phyloP scores from a whole-genome alignment of 352 stramenopile species.

The Phytophthora macrochlamydospora region DNA sequence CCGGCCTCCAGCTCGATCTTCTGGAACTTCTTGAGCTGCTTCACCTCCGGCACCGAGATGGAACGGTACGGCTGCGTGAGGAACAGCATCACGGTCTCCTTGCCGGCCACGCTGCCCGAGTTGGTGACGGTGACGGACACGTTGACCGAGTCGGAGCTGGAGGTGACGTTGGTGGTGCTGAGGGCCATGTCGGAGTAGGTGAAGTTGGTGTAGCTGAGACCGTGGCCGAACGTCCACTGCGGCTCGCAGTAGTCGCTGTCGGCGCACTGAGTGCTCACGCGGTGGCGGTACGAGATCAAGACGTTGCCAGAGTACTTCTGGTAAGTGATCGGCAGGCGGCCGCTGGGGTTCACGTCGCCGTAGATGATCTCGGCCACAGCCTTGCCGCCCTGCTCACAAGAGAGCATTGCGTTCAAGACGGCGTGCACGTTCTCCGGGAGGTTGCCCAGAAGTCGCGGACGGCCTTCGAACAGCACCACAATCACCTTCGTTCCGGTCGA shows the following conservation, averaged over 20 bases:
- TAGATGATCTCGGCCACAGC: slow-evolving; percentile 74
- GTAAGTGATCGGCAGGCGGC: slow-evolving; percentile 53
- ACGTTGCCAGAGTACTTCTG: slow-evolving; percentile 38
- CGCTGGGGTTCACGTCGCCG: background rate
- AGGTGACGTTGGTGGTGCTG: slow-evolving; percentile 20
- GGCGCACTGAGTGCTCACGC: slow-evolving; percentile 27
- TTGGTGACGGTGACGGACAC: slow-evolving; percentile 16
- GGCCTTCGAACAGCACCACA: slow-evolving; percentile 66
- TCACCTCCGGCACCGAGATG: slow-evolving; percentile 22
- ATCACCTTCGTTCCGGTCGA: slow-evolving; percentile 63
- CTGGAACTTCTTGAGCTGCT: slow-evolving; percentile 40
- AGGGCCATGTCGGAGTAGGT: slow-evolving; percentile 38
- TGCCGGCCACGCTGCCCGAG: slow-evolving; percentile 30
- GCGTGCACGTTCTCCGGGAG: slow-evolving; percentile 47
- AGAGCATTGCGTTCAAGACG: slow-evolving; percentile 70
- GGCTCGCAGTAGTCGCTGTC: slow-evolving; percentile 41
- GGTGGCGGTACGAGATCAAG: background rate
- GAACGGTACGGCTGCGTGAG: slow-evolving; percentile 17
- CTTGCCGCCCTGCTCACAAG: slow-evolving; percentile 61
- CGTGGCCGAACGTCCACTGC: slow-evolving; percentile 53
- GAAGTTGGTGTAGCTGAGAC: slow-evolving; percentile 66
- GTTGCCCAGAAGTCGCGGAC: slow-evolving; percentile 60
- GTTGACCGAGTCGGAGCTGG: slow-evolving; percentile 19
- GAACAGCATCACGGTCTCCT: slow-evolving; percentile 45
- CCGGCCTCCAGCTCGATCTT: slow-evolving; percentile 47